Evolutionary conservation across 768 basidiomycete species (phyloP).

Genomic region (Gymnopilus dilepis): DNA sequence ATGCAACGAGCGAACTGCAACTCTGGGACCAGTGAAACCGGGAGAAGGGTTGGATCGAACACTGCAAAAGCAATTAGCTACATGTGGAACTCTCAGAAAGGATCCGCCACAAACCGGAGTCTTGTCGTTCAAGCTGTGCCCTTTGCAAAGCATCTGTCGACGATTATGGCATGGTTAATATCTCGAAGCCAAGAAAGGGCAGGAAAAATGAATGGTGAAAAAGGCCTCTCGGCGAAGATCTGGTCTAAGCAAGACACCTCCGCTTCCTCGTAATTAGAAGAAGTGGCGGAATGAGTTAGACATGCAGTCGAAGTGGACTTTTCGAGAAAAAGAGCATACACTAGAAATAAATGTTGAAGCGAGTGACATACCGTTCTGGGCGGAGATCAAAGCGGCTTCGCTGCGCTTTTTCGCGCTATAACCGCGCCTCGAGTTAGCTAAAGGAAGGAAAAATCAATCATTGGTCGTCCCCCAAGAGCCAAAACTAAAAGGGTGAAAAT

Average conservation of each 20-base stretch:
- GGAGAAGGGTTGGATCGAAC: neutral
- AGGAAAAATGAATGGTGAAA: neutral
- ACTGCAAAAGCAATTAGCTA: neutral
- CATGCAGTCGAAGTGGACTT: neutral
- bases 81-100: neutral
- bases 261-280: neutral
- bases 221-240: neutral
- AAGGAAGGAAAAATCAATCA: constrained; percentile 6
- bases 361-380: constrained; percentile 60
- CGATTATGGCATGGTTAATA: neutral
- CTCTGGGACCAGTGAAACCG: constrained; percentile 56
- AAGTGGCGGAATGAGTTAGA: neutral
- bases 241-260: neutral
- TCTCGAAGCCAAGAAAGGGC: neutral
- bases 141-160: constrained; percentile 21
- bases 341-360: constrained; percentile 2
- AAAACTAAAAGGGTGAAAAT: neutral
- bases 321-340: neutral
- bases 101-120: neutral
- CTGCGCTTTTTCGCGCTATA: constrained; percentile 75
- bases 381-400: constrained; percentile 68
- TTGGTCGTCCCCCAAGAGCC: constrained; percentile 2
- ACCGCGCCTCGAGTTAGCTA: constrained; percentile 63
- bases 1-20: constrained; percentile 83
- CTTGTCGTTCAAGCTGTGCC: constrained; percentile 10